Evolutionary conservation across 305 asterid species (phyloP).

Genomic region (Andrographis paniculata): DNA sequence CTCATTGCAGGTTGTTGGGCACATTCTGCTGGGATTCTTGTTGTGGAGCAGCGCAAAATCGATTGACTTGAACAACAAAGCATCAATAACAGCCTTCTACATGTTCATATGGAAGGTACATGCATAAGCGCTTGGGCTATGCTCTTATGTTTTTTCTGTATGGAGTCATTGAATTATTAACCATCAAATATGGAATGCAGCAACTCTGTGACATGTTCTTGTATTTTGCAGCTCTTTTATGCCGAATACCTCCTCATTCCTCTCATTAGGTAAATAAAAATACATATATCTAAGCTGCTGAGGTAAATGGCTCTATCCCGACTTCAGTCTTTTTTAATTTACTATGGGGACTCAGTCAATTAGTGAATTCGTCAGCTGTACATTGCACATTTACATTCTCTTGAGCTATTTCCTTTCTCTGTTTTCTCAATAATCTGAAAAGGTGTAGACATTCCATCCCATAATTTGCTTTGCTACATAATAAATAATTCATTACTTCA

Average conservation of each 20-base stretch:
- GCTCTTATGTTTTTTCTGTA: background rate
- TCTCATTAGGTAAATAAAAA: constrained; percentile 12
- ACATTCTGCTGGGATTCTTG: constrained; percentile 45
- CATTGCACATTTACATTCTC: too few species aligned
- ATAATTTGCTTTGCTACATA: too few species aligned
- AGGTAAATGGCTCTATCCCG: too few species aligned
- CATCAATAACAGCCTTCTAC: constrained; percentile 76
- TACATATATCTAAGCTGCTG: too few species aligned
- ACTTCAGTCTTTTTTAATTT: too few species aligned
- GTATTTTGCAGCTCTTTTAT: constrained; percentile 2
- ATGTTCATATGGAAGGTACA: constrained; percentile 98
- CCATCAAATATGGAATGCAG: background rate
- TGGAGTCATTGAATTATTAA: background rate
- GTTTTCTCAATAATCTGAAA: too few species aligned
- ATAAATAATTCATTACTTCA: too few species aligned
- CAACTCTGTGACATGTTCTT: background rate
- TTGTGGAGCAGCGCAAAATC: constrained; percentile 85
- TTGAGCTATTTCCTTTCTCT: too few species aligned
- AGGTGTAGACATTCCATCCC: too few species aligned
- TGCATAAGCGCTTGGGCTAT: background rate
- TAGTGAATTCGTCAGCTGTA: too few species aligned
- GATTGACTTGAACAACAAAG: constrained; percentile 56
- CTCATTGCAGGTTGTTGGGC: constrained; percentile 57
- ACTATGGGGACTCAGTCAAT: too few species aligned
- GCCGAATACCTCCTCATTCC: constrained; percentile 8